phyloP scores from a whole-genome alignment of 2,329 filamentous ascomycete species.

The Pestalotiopsis sp. region DNA sequence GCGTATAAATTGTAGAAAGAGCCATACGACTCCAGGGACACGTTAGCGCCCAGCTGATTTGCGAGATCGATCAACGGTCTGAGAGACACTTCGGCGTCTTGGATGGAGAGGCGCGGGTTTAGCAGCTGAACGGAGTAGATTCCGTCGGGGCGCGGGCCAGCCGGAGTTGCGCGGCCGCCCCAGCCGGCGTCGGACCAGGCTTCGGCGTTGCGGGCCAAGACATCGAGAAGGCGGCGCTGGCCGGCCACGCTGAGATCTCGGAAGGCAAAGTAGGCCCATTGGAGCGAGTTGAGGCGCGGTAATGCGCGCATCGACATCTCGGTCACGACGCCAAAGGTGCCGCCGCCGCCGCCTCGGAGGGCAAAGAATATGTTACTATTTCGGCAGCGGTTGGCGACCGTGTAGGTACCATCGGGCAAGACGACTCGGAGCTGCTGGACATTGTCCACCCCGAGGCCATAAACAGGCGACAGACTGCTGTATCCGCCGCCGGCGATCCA shows the following conservation, averaged over 20 bases:
- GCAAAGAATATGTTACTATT: conserved; percentile 67
- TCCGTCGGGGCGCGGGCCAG: neutral
- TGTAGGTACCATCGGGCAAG: conserved; percentile 47
- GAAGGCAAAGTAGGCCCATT: neutral
- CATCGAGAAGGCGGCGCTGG: neutral
- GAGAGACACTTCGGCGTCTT: neutral
- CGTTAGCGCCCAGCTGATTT: neutral
- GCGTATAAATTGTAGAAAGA: neutral
- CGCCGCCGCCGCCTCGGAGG: conserved; percentile 58
- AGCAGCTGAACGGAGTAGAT: neutral
- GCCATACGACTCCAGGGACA: neutral
- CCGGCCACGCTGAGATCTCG: neutral
- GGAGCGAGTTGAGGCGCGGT: neutral
- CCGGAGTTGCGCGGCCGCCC: neutral
- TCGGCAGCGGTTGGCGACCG: conserved; percentile 46
- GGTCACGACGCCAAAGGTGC: conserved; percentile 59
- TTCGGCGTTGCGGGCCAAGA: neutral
- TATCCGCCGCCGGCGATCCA: conserved; percentile 53
- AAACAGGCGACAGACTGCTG: conserved; percentile 49
- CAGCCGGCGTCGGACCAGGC: neutral
- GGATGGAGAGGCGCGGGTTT: neutral
- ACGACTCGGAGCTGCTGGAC: conserved; percentile 58
- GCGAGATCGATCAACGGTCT: neutral
- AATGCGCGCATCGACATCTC: neutral
- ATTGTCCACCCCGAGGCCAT: conserved; percentile 62